Evolutionary conservation across 495 filamentous ascomycete genomes (phyloP), one percentile per base, ranked within the genome.

Genomic region (Xylaria flabelliformis): DNA sequence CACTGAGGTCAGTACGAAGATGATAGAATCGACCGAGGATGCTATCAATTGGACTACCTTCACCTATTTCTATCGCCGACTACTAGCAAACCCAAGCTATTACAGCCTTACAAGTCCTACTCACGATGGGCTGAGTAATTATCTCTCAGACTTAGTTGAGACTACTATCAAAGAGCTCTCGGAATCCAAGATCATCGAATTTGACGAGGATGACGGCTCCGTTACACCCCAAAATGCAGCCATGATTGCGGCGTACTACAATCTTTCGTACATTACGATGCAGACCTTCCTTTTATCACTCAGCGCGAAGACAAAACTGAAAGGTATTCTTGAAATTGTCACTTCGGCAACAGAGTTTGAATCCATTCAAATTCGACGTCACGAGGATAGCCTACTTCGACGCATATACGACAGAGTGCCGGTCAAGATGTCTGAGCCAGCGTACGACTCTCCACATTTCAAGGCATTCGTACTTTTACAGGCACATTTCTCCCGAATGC

Each of bases 251-350:
- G 94, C 96, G 3, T 98, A 98, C 84, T 99, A 98, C 88, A 98
- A 98, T 80, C 97, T 99, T 73, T 98, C 97, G 21, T 97, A 98
- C 83, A 92, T 97, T 81, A 99, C 96, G 29, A 98, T 98, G 96
- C 95, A 99, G 82, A 99, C 97, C 5, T 97, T 98, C 87, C 85
- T 98, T n/a, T 86, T 98, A n/a, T 98, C 97, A 29, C 85, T 99
- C 39, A 94, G 87, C 2, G 90, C 88, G 53, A 92, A 91, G 69
- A 97, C 94, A 4, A 98, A 97, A 83, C 88, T 98, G 70, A 98
- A 98, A 85, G 93, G 92, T 51, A 96, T 99, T 42, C 83, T 99
- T 64, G 96, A 99, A 80, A 98, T 99, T 75, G 91, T 98, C 75
- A 98, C 96, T 0, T 97, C 96, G 24, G 97, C 96, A 4, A 96